Evolutionary conservation across 805 yeast genomes (phyloP).

Genomic region (Saturnispora serradocipensis): DNA sequence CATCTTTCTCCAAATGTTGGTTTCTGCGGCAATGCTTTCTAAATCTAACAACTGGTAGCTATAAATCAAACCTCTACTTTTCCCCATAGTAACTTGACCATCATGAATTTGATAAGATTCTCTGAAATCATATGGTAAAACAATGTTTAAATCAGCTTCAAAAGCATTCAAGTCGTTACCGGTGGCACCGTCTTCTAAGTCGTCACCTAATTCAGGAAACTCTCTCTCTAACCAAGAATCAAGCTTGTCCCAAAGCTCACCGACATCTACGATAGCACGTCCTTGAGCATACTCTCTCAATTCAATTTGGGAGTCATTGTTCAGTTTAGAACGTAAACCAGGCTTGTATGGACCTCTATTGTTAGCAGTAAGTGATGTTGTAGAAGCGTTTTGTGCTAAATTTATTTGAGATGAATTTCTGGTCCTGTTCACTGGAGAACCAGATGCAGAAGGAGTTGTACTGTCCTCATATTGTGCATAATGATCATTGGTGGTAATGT

Average conservation of each 20-base stretch:
- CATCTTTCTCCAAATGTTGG: slow-evolving; percentile 76
- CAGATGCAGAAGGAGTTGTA: slow-evolving; percentile 22
- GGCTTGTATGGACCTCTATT: slow-evolving; percentile 30
- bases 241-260: slow-evolving; percentile 81
- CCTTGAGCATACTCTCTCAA: slow-evolving; percentile 34
- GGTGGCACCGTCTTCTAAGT: slow-evolving; percentile 73
- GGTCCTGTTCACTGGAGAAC: slow-evolving; percentile 20
- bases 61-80: slow-evolving; percentile 67
- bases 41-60: slow-evolving; percentile 74
- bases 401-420: slow-evolving; percentile 22
- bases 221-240: slow-evolving; percentile 73
- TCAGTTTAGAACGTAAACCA: slow-evolving; percentile 31
- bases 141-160: slow-evolving; percentile 69
- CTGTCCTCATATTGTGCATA: slow-evolving; percentile 44
- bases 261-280: slow-evolving; percentile 54
- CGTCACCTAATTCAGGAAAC: slow-evolving; percentile 73
- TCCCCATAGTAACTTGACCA: slow-evolving; percentile 78
- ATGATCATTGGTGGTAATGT: slow-evolving; percentile 50
- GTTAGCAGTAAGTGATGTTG: slow-evolving; percentile 18
- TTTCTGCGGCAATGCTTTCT: slow-evolving; percentile 72
- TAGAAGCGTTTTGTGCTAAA: slow-evolving; percentile 23
- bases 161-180: slow-evolving; percentile 70
- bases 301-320: slow-evolving; percentile 48
- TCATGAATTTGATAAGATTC: slow-evolving; percentile 79
- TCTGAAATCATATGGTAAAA: slow-evolving; percentile 71